Base-by-base conservation (phyloP, 78 protist genomes). In the Dictyostelium brefeldianum region DNA sequence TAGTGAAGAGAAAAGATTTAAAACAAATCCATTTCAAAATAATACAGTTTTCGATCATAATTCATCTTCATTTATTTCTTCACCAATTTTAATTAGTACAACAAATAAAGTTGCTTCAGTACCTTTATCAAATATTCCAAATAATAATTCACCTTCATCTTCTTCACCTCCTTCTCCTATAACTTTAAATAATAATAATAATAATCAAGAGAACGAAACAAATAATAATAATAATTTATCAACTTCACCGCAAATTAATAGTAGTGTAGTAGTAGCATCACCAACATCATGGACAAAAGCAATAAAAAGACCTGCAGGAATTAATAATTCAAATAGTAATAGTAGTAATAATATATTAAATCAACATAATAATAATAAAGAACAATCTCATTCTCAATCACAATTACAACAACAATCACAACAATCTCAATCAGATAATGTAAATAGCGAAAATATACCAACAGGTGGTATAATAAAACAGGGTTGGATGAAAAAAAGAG, bases 401-500 rank as follows among this genome's bases (percentile, higher is more conserved):
- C 43, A 36, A 36, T 36, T 2, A 64, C 36, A 41, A 17, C 17
- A 46, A 41, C 8, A 10, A 41, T 22, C 3, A 69, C 14, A 36
- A 46, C 46, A 36, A 74, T 46, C 12, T 46, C 27, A 31, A 73
- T n/a, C 18, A n/a, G 46, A 74, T 25, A 25, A 17, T 36, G 36
- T 51, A 41, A 77, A 77, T 77, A 77, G 50, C 53, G 56, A 51
- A 46, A 50, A 46, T 53, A 74, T 56, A 29, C 83, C 83, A 43
- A 47, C 74, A 14, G 81, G 92, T 75, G 92, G 92, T 31, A 85
- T 85, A 9, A 75, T 85, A 17, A 85, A 85, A 57, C 92, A 85
- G 12, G 92, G 92, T 18, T 85, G 92, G 92, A 85, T 85, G 92
- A 73, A 53, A 46, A 85, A 85, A 50, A 65, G 83, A 43, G 92